Percentiles rank a stretch among this genome's conserved stretches.
Evolutionary conservation across 257 asterid species (phyloP).

Genomic region (Jacaranda mimosifolia): DNA sequence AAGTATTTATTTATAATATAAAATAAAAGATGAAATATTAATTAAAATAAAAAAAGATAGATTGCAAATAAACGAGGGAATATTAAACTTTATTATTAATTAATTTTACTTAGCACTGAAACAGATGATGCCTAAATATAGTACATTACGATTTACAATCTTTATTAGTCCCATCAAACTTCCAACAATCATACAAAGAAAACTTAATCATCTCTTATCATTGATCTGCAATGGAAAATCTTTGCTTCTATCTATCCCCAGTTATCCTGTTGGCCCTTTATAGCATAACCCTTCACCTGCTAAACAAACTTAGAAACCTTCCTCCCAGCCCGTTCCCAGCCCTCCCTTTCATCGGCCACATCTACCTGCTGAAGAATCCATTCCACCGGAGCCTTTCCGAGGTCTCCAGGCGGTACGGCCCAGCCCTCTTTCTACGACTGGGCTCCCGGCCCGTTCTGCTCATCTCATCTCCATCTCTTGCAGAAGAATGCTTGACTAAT

Average conservation of each 20-base stretch:
- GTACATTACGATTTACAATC: background rate
- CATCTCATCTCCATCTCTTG: conserved; percentile 65
- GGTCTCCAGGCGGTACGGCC: conserved; percentile 59
- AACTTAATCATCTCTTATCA: background rate
- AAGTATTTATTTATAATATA: no score
- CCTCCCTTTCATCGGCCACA: conserved; percentile 77
- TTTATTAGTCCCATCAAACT: background rate
- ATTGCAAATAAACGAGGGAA: background rate
- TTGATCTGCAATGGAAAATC: conserved; percentile 37
- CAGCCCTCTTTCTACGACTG: conserved; percentile 59
- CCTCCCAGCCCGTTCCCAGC: conserved; percentile 74
- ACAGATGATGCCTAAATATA: background rate
- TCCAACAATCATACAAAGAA: background rate
- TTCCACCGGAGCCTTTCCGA: conserved; percentile 62
- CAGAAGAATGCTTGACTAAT: conserved; percentile 67
- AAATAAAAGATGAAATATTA: no score
- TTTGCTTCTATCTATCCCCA: conserved; percentile 42
- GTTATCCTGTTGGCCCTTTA: conserved; percentile 44
- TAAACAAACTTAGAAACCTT: conserved; percentile 53
- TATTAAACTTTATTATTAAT: background rate
- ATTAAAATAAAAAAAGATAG: background rate
- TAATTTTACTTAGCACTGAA: background rate
- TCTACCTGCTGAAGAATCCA: conserved; percentile 62
- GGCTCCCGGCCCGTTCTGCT: conserved; percentile 72
- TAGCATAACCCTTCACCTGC: conserved; percentile 37